phyloP scores from a whole-genome alignment of 2,329 filamentous ascomycete genomes.

The Aphanocladium album region DNA sequence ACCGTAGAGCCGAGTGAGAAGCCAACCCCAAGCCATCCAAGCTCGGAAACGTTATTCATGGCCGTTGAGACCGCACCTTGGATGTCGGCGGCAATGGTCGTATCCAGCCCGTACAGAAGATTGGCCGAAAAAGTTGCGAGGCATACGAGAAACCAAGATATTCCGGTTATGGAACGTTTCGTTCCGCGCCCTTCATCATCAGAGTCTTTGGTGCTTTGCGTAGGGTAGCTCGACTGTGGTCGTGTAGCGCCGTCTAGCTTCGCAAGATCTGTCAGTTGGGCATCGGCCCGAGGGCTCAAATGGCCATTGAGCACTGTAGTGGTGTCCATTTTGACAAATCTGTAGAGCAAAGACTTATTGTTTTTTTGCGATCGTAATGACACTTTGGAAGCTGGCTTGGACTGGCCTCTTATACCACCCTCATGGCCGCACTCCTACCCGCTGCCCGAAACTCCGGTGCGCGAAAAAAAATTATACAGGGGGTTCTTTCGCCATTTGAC shows the following conservation, averaged over 20 bases:
- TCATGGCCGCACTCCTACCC: neutral
- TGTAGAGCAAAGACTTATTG: too few species aligned
- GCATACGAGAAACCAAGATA: constrained; percentile 19
- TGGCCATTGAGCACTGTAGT: too few species aligned
- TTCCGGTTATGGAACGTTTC: constrained; percentile 11
- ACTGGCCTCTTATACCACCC: too few species aligned
- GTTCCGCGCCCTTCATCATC: constrained; percentile 11
- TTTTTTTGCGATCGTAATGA: too few species aligned
- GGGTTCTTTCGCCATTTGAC: too few species aligned
- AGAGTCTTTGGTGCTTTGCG: neutral
- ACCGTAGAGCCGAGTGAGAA: constrained; percentile 18
- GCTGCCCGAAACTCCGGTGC: constrained; percentile 14
- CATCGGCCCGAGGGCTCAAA: too few species aligned
- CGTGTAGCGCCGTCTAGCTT: neutral
- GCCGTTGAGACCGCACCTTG: constrained; percentile 16
- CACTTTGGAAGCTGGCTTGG: too few species aligned
- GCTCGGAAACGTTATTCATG: constrained; percentile 18
- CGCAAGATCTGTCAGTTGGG: too few species aligned
- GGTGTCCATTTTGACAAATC: too few species aligned
- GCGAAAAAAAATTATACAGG: too few species aligned
- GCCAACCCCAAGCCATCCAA: constrained; percentile 16
- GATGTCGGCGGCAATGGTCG: constrained; percentile 18
- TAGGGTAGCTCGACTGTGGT: neutral
- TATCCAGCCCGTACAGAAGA: constrained; percentile 21
- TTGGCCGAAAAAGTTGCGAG: constrained; percentile 18